phyloP scores from a whole-genome alignment of 257 asterid genomes.

The Eucommia ulmoides region DNA sequence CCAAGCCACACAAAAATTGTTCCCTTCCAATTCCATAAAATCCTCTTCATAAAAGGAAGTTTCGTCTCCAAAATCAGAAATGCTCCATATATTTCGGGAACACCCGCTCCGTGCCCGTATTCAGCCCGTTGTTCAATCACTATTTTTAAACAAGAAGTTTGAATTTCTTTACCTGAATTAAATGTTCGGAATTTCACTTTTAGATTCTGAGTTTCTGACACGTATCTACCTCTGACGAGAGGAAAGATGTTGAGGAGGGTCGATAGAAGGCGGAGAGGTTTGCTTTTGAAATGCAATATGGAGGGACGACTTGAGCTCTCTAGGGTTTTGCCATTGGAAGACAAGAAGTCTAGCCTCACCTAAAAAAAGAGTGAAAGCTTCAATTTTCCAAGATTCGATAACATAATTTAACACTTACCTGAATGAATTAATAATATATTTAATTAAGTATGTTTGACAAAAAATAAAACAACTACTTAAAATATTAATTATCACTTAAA shows the following conservation, averaged over 20 bases:
- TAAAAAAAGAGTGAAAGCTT: conserved; percentile 4
- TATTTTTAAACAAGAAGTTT: conserved; percentile 63
- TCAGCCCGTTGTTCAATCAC: conserved; percentile 69
- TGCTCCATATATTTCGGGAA: conserved; percentile 72
- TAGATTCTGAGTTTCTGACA: conserved; percentile 65
- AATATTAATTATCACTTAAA: no score
- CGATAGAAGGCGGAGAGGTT: conserved; percentile 46
- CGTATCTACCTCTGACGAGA: conserved; percentile 53
- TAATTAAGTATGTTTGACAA: no score
- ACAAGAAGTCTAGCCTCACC: conserved; percentile 74
- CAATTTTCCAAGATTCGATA: not conserved
- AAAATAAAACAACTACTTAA: no score
- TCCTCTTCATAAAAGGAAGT: conserved; percentile 50
- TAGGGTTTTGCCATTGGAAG: conserved; percentile 39
- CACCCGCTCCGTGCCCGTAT: conserved; percentile 53
- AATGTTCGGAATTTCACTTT: conserved; percentile 40
- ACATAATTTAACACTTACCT: no score
- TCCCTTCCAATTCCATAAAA: conserved; percentile 67
- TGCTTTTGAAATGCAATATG: conserved; percentile 66
- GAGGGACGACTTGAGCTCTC: conserved; percentile 55
- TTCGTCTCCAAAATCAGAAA: conserved; percentile 51
- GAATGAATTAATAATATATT: no score
- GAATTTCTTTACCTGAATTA: conserved; percentile 41
- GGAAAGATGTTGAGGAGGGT: conserved; percentile 65
- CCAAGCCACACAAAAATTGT: conserved; percentile 77